Conservation (phyloP, 2,329 filamentous ascomycete species). For the Colletotrichum lini region DNA sequence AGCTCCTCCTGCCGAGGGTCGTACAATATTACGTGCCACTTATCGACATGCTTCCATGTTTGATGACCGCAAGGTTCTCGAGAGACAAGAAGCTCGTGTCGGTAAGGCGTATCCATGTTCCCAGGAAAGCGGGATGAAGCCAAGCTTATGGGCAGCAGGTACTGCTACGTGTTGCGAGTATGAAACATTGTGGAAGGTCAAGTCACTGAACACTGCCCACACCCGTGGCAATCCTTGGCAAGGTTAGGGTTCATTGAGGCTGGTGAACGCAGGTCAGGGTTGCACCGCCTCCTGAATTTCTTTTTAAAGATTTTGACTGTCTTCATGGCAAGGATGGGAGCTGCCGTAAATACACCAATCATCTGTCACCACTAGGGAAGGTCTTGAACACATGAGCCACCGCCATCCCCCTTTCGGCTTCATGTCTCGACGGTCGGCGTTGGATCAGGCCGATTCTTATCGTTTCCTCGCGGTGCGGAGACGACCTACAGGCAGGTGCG, state of each 20-base stretch:
- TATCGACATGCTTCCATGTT: conserved; percentile 35
- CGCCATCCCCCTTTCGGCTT: conserved; percentile 37
- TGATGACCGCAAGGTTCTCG: conserved; percentile 36
- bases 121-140: conserved; percentile 33
- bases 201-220: conserved; percentile 26
- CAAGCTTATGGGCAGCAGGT: not conserved
- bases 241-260: conserved; percentile 31
- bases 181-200: conserved; percentile 29
- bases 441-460: conserved; percentile 28
- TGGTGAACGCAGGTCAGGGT: conserved; percentile 36
- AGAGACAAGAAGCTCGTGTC: conserved; percentile 26
- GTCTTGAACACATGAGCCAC: conserved; percentile 41
- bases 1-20: not conserved
- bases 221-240: conserved; percentile 34
- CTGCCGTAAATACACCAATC: conserved; percentile 42
- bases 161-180: conserved; percentile 23
- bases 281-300: conserved; percentile 42
- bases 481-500: not conserved
- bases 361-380: not conserved
- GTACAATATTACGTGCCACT: conserved; percentile 19
- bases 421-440: conserved; percentile 40
- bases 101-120: conserved; percentile 28
- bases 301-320: conserved; percentile 44
- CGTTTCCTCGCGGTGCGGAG: conserved; percentile 13
- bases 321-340: conserved; percentile 37